These are phyloP conservation scores for Wickerhamiella infanticola DNA, from an alignment of 1,139 yeast species.

Conservation along the genomic window DNA sequence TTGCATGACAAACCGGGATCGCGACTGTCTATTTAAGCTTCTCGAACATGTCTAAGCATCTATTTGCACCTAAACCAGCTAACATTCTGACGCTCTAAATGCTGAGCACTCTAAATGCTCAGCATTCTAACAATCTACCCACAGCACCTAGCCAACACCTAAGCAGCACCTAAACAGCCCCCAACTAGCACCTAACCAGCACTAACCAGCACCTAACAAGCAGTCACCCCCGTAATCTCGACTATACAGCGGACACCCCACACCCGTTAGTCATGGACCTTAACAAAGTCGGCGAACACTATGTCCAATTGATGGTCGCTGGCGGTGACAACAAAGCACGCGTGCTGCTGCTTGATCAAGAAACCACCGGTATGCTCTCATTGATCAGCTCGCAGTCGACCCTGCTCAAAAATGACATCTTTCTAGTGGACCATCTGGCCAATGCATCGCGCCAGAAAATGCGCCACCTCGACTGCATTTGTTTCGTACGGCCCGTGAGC, in stretches of 20 bases:
- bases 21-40: too few species aligned
- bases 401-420: conserved; percentile 64
- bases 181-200: too few species aligned
- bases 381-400: conserved; percentile 80
- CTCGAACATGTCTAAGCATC: too few species aligned
- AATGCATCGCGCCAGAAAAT: conserved; percentile 53
- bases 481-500: conserved; percentile 59
- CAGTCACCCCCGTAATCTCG: too few species aligned
- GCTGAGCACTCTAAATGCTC: too few species aligned
- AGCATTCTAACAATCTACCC: too few species aligned
- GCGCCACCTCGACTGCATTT: conserved; percentile 73
- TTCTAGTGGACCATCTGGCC: conserved; percentile 52
- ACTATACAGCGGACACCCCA: too few species aligned
- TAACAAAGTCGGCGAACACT: conserved; percentile 10
- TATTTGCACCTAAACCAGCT: too few species aligned
- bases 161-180: too few species aligned
- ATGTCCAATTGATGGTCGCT: conserved; percentile 14
- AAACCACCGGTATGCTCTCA: conserved; percentile 71
- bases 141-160: too few species aligned
- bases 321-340: conserved; percentile 12
- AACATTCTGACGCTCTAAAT: too few species aligned
- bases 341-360: conserved; percentile 55
- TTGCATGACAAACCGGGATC: not conserved
- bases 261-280: conserved; percentile 6
- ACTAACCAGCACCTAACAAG: too few species aligned